A percentile compares a stretch with the other conserved stretches of the same genome.
These are phyloP conservation scores for Phoenix dactylifera DNA, from an alignment of 176 grass and related monocot genomes.

Conservation along the genomic window DNA sequence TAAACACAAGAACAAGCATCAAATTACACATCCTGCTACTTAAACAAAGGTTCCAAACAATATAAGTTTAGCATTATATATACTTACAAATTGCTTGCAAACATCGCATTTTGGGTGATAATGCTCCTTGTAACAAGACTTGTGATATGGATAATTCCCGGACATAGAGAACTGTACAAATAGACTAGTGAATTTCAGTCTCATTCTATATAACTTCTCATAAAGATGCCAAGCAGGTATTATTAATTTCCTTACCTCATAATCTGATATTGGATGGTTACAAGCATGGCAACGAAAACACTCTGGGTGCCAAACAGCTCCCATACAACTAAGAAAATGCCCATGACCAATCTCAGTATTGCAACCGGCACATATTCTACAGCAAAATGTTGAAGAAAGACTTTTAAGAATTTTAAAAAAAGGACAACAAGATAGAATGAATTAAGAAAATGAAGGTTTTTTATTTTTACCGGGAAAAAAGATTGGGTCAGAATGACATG, in stretches of 20 bases:
- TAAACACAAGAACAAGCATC: no score
- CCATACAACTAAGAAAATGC: slow-evolving; percentile 77
- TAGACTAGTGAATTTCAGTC: slow-evolving; percentile 11
- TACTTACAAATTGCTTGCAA: slow-evolving; percentile 90
- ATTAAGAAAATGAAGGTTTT: no score
- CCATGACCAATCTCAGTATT: slow-evolving; percentile 71
- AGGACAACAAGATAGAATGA: no score
- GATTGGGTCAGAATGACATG: no score
- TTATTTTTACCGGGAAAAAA: no score
- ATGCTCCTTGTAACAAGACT: slow-evolving; percentile 74
- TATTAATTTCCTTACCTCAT: slow-evolving; percentile 44
- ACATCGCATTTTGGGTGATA: slow-evolving; percentile 98
- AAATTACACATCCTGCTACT: no score
- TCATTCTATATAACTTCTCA: no score
- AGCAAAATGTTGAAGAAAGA: slow-evolving; percentile 13
- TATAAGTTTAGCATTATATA: not conserved
- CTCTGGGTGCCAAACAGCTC: slow-evolving; percentile 84
- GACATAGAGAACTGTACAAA: slow-evolving; percentile 79
- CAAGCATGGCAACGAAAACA: slow-evolving; percentile 91
- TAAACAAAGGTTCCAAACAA: no score
- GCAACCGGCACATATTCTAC: slow-evolving; percentile 74
- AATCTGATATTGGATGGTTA: slow-evolving; percentile 73
- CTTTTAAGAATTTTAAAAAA: no score
- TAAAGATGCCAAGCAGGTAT: slow-evolving; percentile 9
- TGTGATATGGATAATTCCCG: slow-evolving; percentile 72